Evolutionary conservation across 257 asterid genomes (phyloP).

Genomic region (Jacaranda mimosifolia): DNA sequence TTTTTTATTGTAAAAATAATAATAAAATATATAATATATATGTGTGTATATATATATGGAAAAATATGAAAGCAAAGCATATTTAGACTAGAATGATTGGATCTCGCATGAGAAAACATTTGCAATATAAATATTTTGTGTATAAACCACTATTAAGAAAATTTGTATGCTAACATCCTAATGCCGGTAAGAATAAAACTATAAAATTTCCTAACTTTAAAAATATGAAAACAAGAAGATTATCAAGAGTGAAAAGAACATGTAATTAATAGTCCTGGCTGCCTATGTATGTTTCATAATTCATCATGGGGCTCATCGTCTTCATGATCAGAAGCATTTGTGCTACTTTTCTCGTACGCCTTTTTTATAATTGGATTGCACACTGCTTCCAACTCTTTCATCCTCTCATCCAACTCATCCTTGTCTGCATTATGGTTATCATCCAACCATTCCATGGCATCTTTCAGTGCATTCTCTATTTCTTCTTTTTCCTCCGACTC

Average conservation of each 20-base stretch:
- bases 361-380: slow-evolving; percentile 55
- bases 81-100: no score
- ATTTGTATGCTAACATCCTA: not conserved
- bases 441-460: slow-evolving; percentile 61
- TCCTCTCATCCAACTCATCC: slow-evolving; percentile 58
- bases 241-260: not conserved
- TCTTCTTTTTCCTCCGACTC: slow-evolving; percentile 53
- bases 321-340: not conserved
- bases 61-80: no score
- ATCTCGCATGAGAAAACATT: no score
- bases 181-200: not conserved
- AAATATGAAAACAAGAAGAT: not conserved
- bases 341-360: slow-evolving; percentile 16
- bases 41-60: no score
- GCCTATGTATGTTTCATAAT: not conserved
- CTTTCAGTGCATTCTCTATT: slow-evolving; percentile 50
- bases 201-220: not conserved
- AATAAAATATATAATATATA: no score
- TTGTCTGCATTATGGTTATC: slow-evolving; percentile 55
- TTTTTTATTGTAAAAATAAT: no score
- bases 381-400: slow-evolving; percentile 56
- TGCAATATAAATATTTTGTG: no score
- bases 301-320: slow-evolving; percentile 17
- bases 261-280: not conserved
- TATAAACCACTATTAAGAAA: not conserved